Conservation (phyloP, 768 basidiomycete genomes). For the Boletus subcaerulescens region DNA sequence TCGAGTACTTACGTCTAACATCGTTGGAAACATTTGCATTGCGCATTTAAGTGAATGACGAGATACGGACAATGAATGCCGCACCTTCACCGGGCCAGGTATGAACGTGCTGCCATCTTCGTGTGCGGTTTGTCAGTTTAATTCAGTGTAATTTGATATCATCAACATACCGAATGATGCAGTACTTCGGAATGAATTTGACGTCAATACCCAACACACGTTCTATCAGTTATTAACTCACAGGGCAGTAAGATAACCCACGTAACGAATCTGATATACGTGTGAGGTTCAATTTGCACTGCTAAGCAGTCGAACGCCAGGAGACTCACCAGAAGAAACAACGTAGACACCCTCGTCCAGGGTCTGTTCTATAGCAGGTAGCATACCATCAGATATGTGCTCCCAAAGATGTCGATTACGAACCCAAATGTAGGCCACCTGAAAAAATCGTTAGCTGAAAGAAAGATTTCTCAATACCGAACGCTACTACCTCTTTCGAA, state of each 20-base stretch:
- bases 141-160: neutral
- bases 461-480: neutral
- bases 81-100: neutral
- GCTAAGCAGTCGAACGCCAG: neutral
- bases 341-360: neutral
- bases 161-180: neutral
- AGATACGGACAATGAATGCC: neutral
- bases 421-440: constrained; percentile 1
- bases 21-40: neutral
- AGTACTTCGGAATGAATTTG: neutral
- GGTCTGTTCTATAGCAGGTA: neutral
- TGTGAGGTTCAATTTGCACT: neutral
- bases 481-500: neutral
- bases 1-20: neutral
- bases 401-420: neutral
- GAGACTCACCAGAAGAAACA: neutral
- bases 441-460: neutral
- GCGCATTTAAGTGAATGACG: neutral
- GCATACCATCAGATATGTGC: neutral
- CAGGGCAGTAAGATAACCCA: neutral
- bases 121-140: neutral
- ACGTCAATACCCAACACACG: neutral
- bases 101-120: neutral
- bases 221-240: neutral
- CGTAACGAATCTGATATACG: neutral